phyloP scores from a whole-genome alignment of 805 yeast species.

The Saturnispora halmiae region DNA sequence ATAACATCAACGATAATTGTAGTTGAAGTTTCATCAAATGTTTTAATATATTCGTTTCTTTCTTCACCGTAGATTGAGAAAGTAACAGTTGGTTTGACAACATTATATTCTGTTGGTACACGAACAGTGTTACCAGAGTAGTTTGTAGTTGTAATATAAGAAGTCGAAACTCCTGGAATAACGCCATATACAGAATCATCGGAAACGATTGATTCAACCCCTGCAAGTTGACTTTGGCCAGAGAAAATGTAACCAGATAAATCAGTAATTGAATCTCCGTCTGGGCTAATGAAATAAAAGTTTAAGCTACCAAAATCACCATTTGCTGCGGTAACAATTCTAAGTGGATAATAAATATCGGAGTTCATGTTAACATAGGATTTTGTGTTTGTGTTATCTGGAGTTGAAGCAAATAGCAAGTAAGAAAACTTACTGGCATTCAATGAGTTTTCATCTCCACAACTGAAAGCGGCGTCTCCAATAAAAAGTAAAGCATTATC shows the following conservation, averaged over 20 bases:
- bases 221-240: neutral
- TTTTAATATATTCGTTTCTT: neutral
- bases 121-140: neutral
- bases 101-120: neutral
- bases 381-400: neutral
- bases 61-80: neutral
- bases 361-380: constrained; percentile 20
- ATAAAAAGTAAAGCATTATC: constrained; percentile 27
- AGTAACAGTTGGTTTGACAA: constrained; percentile 2
- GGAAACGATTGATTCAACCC: neutral
- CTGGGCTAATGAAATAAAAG: neutral
- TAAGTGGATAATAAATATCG: constrained; percentile 9
- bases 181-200: neutral
- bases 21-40: neutral
- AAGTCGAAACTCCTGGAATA: neutral
- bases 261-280: neutral
- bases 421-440: neutral
- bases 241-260: neutral
- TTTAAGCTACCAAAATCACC: neutral
- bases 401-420: neutral
- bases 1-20: neutral
- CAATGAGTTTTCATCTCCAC: constrained; percentile 21
- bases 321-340: constrained; percentile 5
- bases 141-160: neutral
- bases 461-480: constrained; percentile 28